These are phyloP conservation scores for Acrocalymma vagum DNA, from an alignment of 2,329 filamentous ascomycete genomes.

Conservation along the genomic window DNA sequence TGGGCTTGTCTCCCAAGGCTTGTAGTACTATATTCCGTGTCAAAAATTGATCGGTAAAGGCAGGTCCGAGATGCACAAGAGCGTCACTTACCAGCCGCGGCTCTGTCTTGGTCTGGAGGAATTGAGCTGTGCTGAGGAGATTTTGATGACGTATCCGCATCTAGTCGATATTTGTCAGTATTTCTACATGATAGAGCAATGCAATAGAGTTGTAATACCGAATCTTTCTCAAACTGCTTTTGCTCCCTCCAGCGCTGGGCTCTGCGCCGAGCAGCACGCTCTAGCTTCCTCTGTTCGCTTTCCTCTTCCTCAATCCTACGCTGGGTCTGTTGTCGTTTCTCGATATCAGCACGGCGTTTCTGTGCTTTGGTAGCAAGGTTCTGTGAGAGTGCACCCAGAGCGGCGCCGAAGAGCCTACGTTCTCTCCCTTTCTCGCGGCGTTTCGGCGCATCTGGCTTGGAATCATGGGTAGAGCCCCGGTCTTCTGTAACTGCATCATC, in stretches of 20 bases:
- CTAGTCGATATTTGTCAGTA: conserved; percentile 55
- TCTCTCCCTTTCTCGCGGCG: conserved; percentile 79
- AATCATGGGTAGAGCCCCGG: conserved; percentile 26
- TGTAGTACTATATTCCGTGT: conserved; percentile 73
- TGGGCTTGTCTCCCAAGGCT: conserved; percentile 77
- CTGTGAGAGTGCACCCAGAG: conserved; percentile 81
- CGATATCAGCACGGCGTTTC: conserved; percentile 79
- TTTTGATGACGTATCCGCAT: conserved; percentile 79
- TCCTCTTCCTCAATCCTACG: conserved; percentile 76
- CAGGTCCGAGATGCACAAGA: too few relatives aligned
- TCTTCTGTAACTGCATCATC: conserved; percentile 29
- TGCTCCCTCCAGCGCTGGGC: conserved; percentile 73
- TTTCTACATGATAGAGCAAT: conserved; percentile 1
- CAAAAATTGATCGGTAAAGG: conserved; percentile 16
- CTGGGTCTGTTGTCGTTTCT: conserved; percentile 81
- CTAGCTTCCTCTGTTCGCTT: conserved; percentile 72
- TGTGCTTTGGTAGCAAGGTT: conserved; percentile 67
- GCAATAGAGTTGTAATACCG: conserved; percentile 62
- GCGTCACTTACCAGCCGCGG: conserved; percentile 74
- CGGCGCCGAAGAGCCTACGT: conserved; percentile 83
- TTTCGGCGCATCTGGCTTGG: conserved; percentile 45
- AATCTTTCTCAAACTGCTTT: conserved; percentile 76
- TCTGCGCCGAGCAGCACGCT: conserved; percentile 70
- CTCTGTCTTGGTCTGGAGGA: conserved; percentile 73
- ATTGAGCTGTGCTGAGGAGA: conserved; percentile 75